Evolutionary conservation across 257 asterid species (phyloP).

Genomic region (Solanum etuberosum): DNA sequence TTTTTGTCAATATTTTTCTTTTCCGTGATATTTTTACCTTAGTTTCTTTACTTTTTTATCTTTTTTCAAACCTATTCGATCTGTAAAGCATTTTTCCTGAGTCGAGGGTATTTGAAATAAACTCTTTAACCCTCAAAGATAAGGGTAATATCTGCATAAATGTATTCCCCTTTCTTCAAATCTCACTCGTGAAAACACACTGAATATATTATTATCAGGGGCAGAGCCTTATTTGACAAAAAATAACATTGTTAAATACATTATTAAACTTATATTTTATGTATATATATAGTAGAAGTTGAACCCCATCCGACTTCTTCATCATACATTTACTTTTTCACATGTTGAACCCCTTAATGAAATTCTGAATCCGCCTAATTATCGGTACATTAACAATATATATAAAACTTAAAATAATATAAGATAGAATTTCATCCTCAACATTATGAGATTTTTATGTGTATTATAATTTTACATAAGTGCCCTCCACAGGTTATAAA

Average conservation of each 20-base stretch:
- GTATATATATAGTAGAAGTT: too few species aligned
- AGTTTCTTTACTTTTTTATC: not conserved
- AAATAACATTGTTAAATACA: not conserved
- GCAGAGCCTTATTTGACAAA: not conserved
- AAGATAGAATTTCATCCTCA: not conserved
- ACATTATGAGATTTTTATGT: not conserved
- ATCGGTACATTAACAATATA: not conserved
- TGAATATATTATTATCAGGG: not conserved
- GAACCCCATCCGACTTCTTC: not conserved
- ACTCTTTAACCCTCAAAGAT: not conserved
- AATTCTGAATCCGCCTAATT: fast-evolving
- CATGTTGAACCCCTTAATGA: not conserved
- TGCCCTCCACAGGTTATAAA: not conserved
- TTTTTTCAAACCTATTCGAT: not conserved
- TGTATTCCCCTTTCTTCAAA: not conserved
- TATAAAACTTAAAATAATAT: not conserved
- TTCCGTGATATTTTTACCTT: not conserved
- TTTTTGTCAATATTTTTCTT: not conserved
- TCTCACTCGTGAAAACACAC: not conserved
- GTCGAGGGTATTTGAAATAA: not conserved
- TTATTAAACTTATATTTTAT: too few species aligned
- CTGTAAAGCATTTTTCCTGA: not conserved
- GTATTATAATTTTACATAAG: not conserved
- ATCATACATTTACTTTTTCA: too few species aligned
- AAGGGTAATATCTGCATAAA: not conserved